These are phyloP conservation scores for Candida sphagnicola DNA, from an alignment of 805 yeast species.

Conservation along the genomic window DNA sequence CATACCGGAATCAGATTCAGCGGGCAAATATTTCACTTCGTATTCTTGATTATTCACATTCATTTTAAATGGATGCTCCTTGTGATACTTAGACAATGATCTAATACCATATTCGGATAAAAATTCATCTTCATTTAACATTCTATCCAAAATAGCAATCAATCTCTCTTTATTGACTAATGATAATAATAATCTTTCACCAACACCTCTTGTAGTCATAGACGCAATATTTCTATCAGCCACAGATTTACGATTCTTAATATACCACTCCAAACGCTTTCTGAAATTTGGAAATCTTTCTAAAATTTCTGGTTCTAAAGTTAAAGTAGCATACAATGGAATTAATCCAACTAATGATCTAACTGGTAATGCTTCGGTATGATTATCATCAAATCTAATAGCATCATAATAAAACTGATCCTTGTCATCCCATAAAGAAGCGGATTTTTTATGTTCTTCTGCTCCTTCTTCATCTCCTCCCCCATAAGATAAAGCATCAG, in stretches of 20 bases:
- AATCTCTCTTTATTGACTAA: constrained; percentile 79
- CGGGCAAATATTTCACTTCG: constrained; percentile 72
- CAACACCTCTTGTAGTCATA: constrained; percentile 74
- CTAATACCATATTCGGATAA: constrained; percentile 82
- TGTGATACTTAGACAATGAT: constrained; percentile 82
- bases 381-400: constrained; percentile 71
- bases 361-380: constrained; percentile 70
- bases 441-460: constrained; percentile 41
- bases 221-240: constrained; percentile 84
- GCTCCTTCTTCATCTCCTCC: constrained; percentile 38
- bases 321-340: constrained; percentile 84
- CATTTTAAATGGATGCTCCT: constrained; percentile 80
- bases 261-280: constrained; percentile 80
- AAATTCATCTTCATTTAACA: constrained; percentile 86
- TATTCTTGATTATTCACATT: constrained; percentile 72
- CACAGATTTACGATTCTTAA: constrained; percentile 61
- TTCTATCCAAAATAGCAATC: constrained; percentile 65
- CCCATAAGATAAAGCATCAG: constrained; percentile 86
- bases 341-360: constrained; percentile 88
- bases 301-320: constrained; percentile 80
- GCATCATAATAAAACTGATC: constrained; percentile 91
- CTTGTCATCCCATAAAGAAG: constrained; percentile 83
- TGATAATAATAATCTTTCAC: constrained; percentile 75
- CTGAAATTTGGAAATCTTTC: constrained; percentile 78
- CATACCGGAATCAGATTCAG: constrained; percentile 88